phyloP scores from a whole-genome alignment of 148 eudicot species.

The Spergularia bocconei region DNA sequence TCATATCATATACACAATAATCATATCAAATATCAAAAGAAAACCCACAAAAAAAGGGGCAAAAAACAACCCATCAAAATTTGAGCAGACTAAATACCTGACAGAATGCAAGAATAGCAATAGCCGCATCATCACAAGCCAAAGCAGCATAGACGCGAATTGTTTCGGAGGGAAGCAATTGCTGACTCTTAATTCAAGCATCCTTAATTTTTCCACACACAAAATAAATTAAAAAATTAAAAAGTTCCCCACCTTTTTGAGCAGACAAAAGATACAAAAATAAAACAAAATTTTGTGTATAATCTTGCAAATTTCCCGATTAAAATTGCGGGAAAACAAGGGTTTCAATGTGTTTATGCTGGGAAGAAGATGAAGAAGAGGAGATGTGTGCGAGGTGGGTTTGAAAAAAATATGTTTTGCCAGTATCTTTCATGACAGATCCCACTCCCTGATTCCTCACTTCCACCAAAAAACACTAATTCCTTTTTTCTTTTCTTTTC shows the following conservation, averaged over 20 bases:
- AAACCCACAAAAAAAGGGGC: not conserved
- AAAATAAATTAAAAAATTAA: conserved; percentile 4
- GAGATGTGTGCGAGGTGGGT: not conserved
- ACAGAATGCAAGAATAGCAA: conserved; percentile 63
- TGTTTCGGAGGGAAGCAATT: conserved; percentile 50
- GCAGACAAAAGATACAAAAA: conserved; percentile 1
- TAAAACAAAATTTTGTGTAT: not conserved
- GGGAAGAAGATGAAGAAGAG: not conserved
- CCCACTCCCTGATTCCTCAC: conserved; percentile 7
- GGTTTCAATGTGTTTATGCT: conserved; percentile 8
- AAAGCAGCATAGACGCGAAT: conserved; percentile 47
- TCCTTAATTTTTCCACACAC: conserved; percentile 11
- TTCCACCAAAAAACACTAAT: not conserved
- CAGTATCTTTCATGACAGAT: conserved; percentile 30
- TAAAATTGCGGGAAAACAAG: not conserved
- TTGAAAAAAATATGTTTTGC: conserved; percentile 34
- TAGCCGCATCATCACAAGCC: conserved; percentile 50
- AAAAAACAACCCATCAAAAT: not conserved
- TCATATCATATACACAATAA: conserved; percentile 10
- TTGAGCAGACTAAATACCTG: conserved; percentile 43
- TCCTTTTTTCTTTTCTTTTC: too few relatives aligned
- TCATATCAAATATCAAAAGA: not conserved
- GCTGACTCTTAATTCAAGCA: conserved; percentile 47
- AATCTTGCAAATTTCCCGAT: not conserved
- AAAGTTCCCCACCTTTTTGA: too few relatives aligned